Conservation (phyloP, 768 basidiomycete genomes). For the Pulveroboletus sp. region DNA sequence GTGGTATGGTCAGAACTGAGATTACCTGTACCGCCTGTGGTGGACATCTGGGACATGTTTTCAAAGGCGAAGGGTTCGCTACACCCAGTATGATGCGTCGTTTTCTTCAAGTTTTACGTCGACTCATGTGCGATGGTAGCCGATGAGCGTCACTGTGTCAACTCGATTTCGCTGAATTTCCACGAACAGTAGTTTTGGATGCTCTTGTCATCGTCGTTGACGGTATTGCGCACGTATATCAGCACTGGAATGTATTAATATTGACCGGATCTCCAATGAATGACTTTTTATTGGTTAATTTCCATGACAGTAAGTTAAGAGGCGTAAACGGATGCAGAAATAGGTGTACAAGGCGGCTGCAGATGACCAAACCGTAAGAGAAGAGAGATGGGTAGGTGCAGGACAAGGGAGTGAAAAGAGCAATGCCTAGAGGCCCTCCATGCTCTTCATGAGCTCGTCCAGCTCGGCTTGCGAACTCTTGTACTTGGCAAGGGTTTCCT, state of each 20-base stretch:
- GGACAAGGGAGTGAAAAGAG: neutral
- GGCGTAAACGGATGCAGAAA: conserved; percentile 13
- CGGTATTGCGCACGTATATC: too few relatives aligned
- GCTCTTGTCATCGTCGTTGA: neutral
- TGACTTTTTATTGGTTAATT: conserved; percentile 12
- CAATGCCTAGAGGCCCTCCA: conserved; percentile 61
- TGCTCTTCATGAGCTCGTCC: conserved; percentile 74
- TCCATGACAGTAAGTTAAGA: conserved; percentile 22
- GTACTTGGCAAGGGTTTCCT: conserved; percentile 77
- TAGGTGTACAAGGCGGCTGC: conserved; percentile 19
- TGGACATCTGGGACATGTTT: conserved; percentile 93
- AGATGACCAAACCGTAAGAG: conserved; percentile 10
- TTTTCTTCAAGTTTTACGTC: neutral
- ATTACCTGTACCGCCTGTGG: conserved; percentile 90
- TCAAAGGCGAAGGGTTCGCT: conserved; percentile 84
- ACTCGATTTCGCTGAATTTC: conserved; percentile 84
- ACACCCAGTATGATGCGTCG: conserved; percentile 62
- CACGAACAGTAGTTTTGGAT: conserved; percentile 32
- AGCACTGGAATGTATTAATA: too few relatives aligned
- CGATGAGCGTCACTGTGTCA: conserved; percentile 87
- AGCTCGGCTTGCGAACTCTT: conserved; percentile 73
- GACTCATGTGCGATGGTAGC: conserved; percentile 37
- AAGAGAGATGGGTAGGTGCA: conserved; percentile 6
- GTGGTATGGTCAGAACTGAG: conserved; percentile 74
- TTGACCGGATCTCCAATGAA: neutral